Conservation (phyloP, 176 grass and related monocot species). For the Zea luxurians region DNA sequence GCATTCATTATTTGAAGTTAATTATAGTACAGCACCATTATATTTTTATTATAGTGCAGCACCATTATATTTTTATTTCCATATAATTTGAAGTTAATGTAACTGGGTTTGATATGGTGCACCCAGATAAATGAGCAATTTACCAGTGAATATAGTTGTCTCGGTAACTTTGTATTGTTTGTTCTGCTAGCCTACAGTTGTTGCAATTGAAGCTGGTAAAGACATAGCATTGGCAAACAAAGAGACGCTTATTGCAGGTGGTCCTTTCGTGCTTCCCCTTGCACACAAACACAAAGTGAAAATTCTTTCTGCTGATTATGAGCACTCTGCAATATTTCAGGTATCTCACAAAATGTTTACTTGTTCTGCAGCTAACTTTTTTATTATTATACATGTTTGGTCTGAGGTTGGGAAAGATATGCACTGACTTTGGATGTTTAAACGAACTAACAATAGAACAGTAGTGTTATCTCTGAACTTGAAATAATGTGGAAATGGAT, state of each 20-base stretch:
- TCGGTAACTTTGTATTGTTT: constrained; percentile 7
- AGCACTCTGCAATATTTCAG: constrained; percentile 99
- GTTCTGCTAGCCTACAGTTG: constrained; percentile 75
- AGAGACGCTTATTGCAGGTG: constrained; percentile 97
- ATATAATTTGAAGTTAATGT: background rate
- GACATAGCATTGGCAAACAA: constrained; percentile 97
- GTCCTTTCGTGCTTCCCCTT: constrained; percentile 96
- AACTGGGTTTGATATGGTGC: background rate
- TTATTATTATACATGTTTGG: background rate
- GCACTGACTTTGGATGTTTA: background rate
- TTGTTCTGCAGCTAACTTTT: constrained; percentile 3
- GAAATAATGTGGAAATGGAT: background rate
- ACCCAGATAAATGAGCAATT: constrained; percentile 11
- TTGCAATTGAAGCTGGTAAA: constrained; percentile 95
- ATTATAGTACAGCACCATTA: no score
- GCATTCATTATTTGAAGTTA: no score
- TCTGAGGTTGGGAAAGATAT: background rate
- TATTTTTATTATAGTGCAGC: constrained; percentile 26
- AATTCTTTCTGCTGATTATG: constrained; percentile 98
- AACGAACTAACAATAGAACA: background rate
- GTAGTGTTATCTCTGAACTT: background rate
- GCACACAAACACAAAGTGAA: constrained; percentile 97
- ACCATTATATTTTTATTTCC: constrained; percentile 1
- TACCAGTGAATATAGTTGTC: constrained; percentile 15
- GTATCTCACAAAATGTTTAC: constrained; percentile 43